Conservation (phyloP, 2,329 filamentous ascomycete genomes). For the Neonectria ditissima region DNA sequence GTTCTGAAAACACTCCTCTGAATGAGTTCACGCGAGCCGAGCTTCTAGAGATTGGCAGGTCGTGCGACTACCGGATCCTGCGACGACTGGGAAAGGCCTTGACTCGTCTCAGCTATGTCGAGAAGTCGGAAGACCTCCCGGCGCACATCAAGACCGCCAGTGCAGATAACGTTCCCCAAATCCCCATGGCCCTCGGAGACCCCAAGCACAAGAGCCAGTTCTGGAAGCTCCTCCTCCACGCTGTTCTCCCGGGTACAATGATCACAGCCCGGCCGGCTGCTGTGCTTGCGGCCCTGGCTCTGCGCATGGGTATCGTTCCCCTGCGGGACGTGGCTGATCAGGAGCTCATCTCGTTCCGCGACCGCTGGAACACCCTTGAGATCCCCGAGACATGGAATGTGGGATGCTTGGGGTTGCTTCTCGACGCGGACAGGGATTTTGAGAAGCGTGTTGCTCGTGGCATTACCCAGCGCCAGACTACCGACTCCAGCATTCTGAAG, state of each 20-base stretch:
- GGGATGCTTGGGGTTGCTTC: slow-evolving; percentile 58
- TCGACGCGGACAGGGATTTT: slow-evolving; percentile 58
- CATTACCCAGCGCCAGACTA: slow-evolving; percentile 25
- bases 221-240: slow-evolving; percentile 62
- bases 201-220: slow-evolving; percentile 53
- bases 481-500: slow-evolving; percentile 47
- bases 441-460: slow-evolving; percentile 43
- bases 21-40: slow-evolving; percentile 58
- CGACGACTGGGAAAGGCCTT: slow-evolving; percentile 60
- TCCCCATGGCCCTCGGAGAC: slow-evolving; percentile 57
- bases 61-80: slow-evolving; percentile 61
- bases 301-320: slow-evolving; percentile 60
- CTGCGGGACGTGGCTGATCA: slow-evolving; percentile 54
- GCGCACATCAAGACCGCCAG: slow-evolving; percentile 53
- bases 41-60: slow-evolving; percentile 63
- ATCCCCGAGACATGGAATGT: slow-evolving; percentile 63
- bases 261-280: slow-evolving; percentile 58
- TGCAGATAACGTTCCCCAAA: slow-evolving; percentile 51
- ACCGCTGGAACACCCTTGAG: slow-evolving; percentile 60
- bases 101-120: slow-evolving; percentile 59
- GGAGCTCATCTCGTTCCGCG: slow-evolving; percentile 55
- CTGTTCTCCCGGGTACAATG: slow-evolving; percentile 61
- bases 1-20: slow-evolving; percentile 35
- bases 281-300: slow-evolving; percentile 59
- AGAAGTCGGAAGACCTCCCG: slow-evolving; percentile 55